Percentiles rank a stretch among this genome's conserved stretches.
Evolutionary conservation across 2,329 filamentous ascomycete species (phyloP).

Genomic region (Harringtonia aguacate): DNA sequence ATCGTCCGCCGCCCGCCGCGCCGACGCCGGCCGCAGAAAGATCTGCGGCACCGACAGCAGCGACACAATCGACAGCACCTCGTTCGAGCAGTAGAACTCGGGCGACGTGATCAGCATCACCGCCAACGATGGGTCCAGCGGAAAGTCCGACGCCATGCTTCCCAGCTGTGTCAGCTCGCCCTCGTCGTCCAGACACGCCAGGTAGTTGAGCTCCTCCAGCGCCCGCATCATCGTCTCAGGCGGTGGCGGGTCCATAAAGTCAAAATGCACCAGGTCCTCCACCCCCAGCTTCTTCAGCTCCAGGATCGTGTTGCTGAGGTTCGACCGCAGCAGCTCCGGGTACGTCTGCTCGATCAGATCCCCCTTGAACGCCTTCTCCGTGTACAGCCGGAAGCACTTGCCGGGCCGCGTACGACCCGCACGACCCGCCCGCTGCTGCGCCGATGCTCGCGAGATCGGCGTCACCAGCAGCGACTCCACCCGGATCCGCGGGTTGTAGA

Average conservation of each 20-base stretch:
- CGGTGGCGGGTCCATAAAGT: conserved; percentile 95
- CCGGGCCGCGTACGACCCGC: conserved; percentile 96
- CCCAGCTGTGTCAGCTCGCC: conserved; percentile 84
- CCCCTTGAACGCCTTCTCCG: conserved; percentile 91
- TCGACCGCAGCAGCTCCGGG: conserved; percentile 89
- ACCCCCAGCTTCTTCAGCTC: conserved; percentile 97
- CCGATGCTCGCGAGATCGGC: conserved; percentile 94
- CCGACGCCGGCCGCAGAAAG: conserved; percentile 76
- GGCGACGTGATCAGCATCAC: conserved; percentile 98
- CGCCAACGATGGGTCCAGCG: conserved; percentile 83
- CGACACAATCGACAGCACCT: conserved; percentile 90
- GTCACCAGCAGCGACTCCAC: conserved; percentile 97
- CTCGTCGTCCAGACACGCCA: conserved; percentile 92
- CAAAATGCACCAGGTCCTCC: conserved; percentile 93
- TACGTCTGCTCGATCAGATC: conserved; percentile 97
- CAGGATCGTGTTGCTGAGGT: conserved; percentile 86
- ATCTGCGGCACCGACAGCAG: conserved; percentile 91
- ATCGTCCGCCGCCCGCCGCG: conserved; percentile 86
- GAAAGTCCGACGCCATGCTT: conserved; percentile 84
- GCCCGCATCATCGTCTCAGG: conserved; percentile 98
- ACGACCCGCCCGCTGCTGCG: conserved; percentile 96
- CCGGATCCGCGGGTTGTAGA: conserved; percentile 93
- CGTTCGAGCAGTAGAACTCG: conserved; percentile 97
- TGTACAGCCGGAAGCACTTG: conserved; percentile 97
- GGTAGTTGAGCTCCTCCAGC: conserved; percentile 92